Conservation (phyloP, 805 yeast genomes). For the Millerago galiae region DNA sequence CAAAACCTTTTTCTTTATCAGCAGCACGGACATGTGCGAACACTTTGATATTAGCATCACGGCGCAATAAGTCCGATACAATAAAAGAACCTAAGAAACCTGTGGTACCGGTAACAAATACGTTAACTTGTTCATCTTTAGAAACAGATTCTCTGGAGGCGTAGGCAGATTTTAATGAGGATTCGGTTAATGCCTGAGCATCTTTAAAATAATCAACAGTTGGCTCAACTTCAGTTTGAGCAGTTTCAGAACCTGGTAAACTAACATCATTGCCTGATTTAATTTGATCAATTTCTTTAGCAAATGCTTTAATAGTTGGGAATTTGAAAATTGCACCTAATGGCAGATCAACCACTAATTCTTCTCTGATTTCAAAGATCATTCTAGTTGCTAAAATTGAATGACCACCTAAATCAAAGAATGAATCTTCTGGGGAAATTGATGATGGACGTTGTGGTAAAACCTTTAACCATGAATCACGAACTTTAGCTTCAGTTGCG, state of each 20-base stretch:
- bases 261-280: constrained; percentile 44
- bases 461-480: constrained; percentile 79
- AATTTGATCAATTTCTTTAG: constrained; percentile 60
- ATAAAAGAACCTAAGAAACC: constrained; percentile 95
- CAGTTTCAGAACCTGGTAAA: constrained; percentile 28
- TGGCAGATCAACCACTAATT: constrained; percentile 74
- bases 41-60: constrained; percentile 50
- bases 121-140: constrained; percentile 39
- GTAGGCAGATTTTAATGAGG: constrained; percentile 38
- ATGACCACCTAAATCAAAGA: constrained; percentile 97
- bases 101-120: constrained; percentile 91
- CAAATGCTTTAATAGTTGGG: constrained; percentile 79
- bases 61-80: constrained; percentile 64
- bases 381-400: constrained; percentile 94
- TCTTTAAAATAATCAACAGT: constrained; percentile 58
- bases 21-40: constrained; percentile 90
- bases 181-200: constrained; percentile 47
- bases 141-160: constrained; percentile 34
- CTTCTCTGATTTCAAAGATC: constrained; percentile 87
- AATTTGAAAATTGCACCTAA: constrained; percentile 83
- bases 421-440: constrained; percentile 73
- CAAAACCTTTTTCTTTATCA: constrained; percentile 59
- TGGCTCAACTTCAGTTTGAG: constrained; percentile 25
- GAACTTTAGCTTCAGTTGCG: constrained; percentile 57
- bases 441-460: constrained; percentile 82